Conservation (phyloP, 306 rosid genomes). For the Trifolium dubium region DNA sequence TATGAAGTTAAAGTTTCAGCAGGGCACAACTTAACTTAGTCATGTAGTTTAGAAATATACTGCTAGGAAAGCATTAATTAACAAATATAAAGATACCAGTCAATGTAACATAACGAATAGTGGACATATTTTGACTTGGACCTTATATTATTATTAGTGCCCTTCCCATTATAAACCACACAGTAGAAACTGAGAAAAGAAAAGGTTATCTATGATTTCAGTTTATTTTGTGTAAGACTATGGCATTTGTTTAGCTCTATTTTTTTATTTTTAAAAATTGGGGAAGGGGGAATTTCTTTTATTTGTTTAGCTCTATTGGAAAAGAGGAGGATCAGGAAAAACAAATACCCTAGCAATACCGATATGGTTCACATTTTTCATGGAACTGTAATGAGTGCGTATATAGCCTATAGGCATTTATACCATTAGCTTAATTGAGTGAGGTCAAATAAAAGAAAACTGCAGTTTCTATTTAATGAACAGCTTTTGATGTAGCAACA, state of each 20-base stretch:
- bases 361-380: not conserved
- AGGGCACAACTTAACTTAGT: slow-evolving; percentile 31
- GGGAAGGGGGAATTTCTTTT: too few species aligned
- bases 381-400: not conserved
- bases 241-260: slow-evolving; percentile 12
- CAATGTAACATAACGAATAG: slow-evolving; percentile 25
- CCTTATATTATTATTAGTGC: slow-evolving; percentile 15
- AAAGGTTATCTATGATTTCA: not conserved
- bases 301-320: slow-evolving; percentile 23
- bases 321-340: not conserved
- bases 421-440: not conserved
- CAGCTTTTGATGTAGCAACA: not conserved
- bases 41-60: slow-evolving; percentile 28
- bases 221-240: slow-evolving; percentile 15
- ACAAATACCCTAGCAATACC: not conserved
- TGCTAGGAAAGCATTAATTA: slow-evolving; percentile 18
- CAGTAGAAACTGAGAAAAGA: slow-evolving; percentile 20
- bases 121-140: not conserved
- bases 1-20: slow-evolving; percentile 50
- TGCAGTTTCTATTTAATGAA: not conserved
- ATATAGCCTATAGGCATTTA: not conserved
- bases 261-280: too few species aligned
- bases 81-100: slow-evolving; percentile 32
- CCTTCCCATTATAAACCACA: slow-evolving; percentile 9
- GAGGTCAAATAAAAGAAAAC: slow-evolving; percentile 24